These are phyloP conservation scores for Herpetomonas tarakana DNA, from an alignment of 208 protist genomes.

Conservation along the genomic window DNA sequence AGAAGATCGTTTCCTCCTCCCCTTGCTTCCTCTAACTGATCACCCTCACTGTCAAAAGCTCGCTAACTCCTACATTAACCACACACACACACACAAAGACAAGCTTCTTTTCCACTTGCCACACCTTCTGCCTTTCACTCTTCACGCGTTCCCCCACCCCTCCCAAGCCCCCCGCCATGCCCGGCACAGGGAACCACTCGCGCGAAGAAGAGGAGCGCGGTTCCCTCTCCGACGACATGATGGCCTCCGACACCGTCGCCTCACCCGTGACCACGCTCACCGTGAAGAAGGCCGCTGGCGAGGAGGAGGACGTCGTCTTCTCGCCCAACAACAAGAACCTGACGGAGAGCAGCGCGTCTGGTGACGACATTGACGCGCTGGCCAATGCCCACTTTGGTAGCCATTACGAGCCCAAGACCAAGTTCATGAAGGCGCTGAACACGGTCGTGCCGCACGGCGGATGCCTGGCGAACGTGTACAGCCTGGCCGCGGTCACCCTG, in stretches of 20 bases:
- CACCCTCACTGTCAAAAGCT: too few relatives aligned
- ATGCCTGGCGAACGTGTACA: constrained; percentile 61
- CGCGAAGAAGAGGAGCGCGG: too few relatives aligned
- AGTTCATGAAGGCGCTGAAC: constrained; percentile 31
- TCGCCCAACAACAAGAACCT: constrained; percentile 3
- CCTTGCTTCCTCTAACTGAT: too few relatives aligned
- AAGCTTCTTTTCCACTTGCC: neutral
- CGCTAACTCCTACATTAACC: too few relatives aligned
- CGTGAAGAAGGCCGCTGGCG: neutral
- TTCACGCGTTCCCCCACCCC: too few relatives aligned
- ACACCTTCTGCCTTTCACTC: too few relatives aligned
- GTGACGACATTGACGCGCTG: constrained; percentile 7
- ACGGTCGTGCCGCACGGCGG: constrained; percentile 69
- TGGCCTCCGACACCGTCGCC: neutral
- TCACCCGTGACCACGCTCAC: neutral
- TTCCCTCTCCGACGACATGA: constrained; percentile 7
- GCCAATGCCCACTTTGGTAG: constrained; percentile 3
- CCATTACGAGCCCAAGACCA: constrained; percentile 33
- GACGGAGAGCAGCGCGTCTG: neutral
- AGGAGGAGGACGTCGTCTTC: neutral
- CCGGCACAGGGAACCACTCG: too few relatives aligned
- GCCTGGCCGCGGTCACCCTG: constrained; percentile 71
- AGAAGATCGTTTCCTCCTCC: too few relatives aligned
- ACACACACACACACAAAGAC: constrained; percentile 7
- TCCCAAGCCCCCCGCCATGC: too few relatives aligned